Percentiles rank a stretch among this genome's conserved stretches.
Conservation (phyloP, 192 early-diverging fungal genomes). For the Backusella mclennaniae region DNA sequence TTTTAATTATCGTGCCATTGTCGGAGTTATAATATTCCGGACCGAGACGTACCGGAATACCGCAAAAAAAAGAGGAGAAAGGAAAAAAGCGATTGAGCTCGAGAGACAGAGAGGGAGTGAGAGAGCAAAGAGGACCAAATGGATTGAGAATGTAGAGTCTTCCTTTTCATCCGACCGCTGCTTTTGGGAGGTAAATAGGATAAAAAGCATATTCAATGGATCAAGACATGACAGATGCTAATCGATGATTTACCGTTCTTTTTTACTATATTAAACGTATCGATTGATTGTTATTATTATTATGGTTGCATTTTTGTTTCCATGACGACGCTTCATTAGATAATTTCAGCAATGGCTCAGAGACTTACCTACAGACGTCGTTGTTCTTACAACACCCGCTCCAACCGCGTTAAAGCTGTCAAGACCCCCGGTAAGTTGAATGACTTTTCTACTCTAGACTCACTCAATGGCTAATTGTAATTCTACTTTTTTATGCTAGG, state of each 20-base stretch:
- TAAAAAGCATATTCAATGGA: not conserved
- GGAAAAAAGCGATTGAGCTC: not conserved
- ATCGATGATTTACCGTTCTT: not conserved
- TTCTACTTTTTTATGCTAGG: conserved; percentile 36
- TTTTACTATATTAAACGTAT: not conserved
- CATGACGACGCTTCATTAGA: not conserved
- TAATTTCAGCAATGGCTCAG: conserved; percentile 59
- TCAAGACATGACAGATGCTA: not conserved
- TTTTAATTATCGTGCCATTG: no score
- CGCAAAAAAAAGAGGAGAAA: not conserved
- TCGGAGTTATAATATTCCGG: not conserved
- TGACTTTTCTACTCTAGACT: not conserved
- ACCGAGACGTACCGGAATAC: not conserved
- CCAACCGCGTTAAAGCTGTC: conserved; percentile 80
- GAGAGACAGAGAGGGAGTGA: not conserved
- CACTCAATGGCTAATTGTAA: not conserved
- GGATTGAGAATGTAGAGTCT: not conserved
- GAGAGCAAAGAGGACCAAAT: conserved; percentile 6
- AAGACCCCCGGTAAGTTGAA: conserved; percentile 75
- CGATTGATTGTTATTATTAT: not conserved
- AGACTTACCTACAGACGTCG: conserved; percentile 84
- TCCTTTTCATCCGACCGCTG: conserved; percentile 12
- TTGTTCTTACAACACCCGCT: conserved; percentile 88
- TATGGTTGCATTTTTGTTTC: not conserved
- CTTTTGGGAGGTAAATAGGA: conserved; percentile 10